phyloP scores from a whole-genome alignment of 768 basidiomycete genomes.

The Nidula microcarpa region DNA sequence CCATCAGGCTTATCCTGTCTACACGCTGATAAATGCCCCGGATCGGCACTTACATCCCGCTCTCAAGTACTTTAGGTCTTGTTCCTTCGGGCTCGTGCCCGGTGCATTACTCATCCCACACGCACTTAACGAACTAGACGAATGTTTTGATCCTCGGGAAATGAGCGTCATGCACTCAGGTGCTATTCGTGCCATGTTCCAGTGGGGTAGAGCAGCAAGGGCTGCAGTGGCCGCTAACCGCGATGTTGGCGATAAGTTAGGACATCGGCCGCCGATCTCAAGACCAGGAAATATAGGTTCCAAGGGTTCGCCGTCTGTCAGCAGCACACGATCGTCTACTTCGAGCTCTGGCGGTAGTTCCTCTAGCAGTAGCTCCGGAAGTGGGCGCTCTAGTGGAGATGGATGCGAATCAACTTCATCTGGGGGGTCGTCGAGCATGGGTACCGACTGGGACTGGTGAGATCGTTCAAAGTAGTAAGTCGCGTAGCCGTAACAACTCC shows the following conservation, averaged over 20 bases:
- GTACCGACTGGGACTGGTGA: conserved; percentile 9
- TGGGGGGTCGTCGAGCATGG: neutral
- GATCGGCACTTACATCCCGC: no score
- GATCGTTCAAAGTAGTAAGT: neutral
- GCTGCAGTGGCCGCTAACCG: neutral
- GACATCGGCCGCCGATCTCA: neutral
- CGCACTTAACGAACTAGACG: no score
- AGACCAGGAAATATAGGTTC: neutral
- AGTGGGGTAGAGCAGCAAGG: neutral
- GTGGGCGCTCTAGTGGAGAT: neutral
- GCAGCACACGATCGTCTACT: neutral
- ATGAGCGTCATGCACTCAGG: neutral
- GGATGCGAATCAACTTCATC: neutral
- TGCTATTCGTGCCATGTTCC: neutral
- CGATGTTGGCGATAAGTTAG: neutral
- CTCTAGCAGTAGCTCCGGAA: neutral
- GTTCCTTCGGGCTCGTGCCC: no score
- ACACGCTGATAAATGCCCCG: no score
- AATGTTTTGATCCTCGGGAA: neutral
- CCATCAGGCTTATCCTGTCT: no score
- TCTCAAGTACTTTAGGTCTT: no score
- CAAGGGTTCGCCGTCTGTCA: neutral
- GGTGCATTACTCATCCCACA: no score
- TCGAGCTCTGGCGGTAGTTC: neutral
- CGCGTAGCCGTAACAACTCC: no score